phyloP scores from a whole-genome alignment of 2,329 filamentous ascomycete genomes.

The Talaromyces sp. region DNA sequence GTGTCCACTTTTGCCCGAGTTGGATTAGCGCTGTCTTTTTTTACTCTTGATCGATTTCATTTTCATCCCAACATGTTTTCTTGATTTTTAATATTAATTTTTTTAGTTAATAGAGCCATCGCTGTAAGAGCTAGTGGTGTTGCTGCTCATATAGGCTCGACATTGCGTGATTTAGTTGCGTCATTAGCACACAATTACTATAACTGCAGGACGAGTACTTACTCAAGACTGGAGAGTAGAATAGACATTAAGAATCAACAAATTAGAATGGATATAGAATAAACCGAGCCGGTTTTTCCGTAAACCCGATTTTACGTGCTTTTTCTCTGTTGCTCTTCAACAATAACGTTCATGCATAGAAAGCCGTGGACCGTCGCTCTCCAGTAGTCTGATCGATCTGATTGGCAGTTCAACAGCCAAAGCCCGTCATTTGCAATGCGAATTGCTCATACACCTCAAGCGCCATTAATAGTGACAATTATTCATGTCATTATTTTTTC shows the following conservation, averaged over 20 bases:
- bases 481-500: not conserved
- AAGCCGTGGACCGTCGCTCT: not conserved
- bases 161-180: not conserved
- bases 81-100: not conserved
- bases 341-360: not conserved
- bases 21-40: not conserved
- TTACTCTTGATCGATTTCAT: not conserved
- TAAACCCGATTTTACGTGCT: not conserved
- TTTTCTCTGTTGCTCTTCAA: not conserved
- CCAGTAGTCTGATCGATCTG: not conserved
- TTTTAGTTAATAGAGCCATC: no score
- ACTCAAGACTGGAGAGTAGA: not conserved
- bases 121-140: not conserved
- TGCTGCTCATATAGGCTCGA: not conserved
- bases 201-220: not conserved
- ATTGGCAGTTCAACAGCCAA: not conserved
- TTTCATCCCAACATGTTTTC: not conserved
- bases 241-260: not conserved
- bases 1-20: not conserved
- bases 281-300: not conserved
- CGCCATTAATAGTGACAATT: not conserved
- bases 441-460: not conserved
- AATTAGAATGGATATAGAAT: not conserved
- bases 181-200: not conserved
- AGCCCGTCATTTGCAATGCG: not conserved